phyloP scores from a whole-genome alignment of 768 basidiomycete genomes.

The Boletus reticuloceps region DNA sequence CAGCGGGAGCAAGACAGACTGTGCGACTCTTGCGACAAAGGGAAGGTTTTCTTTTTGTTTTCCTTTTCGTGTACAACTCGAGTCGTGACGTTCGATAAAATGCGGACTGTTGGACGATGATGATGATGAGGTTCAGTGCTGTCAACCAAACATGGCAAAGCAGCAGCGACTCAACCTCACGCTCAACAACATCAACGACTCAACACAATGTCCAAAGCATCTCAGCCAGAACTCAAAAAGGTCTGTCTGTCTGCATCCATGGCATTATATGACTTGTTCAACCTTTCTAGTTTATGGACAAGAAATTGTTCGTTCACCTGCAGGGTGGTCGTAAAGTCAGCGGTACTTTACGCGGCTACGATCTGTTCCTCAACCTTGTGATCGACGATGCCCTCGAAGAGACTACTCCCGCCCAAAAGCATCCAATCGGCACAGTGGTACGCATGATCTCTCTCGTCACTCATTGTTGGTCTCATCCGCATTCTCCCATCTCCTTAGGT shows the following conservation, averaged over 20 bases:
- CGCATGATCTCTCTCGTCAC: conserved; percentile 31
- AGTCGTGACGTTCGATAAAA: background rate
- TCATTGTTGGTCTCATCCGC: background rate
- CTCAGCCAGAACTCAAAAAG: conserved; percentile 98
- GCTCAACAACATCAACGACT: background rate
- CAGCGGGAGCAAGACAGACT: conserved; percentile 12
- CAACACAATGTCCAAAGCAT: conserved; percentile 81
- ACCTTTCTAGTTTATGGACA: conserved; percentile 89
- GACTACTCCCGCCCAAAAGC: conserved; percentile 83
- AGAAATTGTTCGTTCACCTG: conserved; percentile 90
- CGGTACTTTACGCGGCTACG: conserved; percentile 93
- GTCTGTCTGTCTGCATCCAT: conserved; percentile 38
- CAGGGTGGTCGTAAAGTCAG: conserved; percentile 96
- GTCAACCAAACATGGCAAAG: conserved; percentile 33
- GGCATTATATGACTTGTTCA: background rate
- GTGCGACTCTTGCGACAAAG: background rate
- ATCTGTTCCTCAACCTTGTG: conserved; percentile 97
- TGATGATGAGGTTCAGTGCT: background rate
- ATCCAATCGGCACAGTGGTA: conserved; percentile 90
- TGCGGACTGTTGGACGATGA: background rate
- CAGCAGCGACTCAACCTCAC: conserved; percentile 7
- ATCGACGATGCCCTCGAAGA: conserved; percentile 96
- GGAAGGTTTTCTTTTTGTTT: background rate
- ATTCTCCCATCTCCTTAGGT: conserved; percentile 51
- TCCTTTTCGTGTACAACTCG: background rate